These are phyloP conservation scores for Gentiana dahurica DNA, from an alignment of 257 asterid species.

Conservation along the genomic window DNA sequence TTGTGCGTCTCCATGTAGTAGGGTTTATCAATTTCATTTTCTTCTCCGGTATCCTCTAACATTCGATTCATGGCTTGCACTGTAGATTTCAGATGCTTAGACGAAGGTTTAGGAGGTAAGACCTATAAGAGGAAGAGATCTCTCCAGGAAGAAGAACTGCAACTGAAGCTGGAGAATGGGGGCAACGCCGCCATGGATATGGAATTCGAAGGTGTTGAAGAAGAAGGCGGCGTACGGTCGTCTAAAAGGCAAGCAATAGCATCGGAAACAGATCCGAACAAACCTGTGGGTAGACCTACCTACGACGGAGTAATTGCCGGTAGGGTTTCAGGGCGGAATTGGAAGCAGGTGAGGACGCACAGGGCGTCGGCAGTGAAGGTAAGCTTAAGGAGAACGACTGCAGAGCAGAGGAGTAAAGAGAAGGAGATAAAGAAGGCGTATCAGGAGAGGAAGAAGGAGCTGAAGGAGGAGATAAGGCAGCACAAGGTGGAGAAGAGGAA, in stretches of 20 bases:
- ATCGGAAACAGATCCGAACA: slow-evolving; percentile 50
- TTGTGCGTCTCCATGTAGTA: too few relatives aligned
- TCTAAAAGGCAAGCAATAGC: slow-evolving; percentile 60
- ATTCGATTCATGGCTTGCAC: slow-evolving; percentile 59
- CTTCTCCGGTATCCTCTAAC: not conserved
- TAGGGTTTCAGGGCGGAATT: slow-evolving; percentile 70
- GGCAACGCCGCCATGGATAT: slow-evolving; percentile 27
- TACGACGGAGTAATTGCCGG: slow-evolving; percentile 81
- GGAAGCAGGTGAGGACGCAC: slow-evolving; percentile 81
- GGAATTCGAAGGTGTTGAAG: slow-evolving; percentile 2
- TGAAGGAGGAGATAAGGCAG: slow-evolving; percentile 61
- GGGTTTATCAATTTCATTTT: too few relatives aligned
- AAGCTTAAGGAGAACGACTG: slow-evolving; percentile 38
- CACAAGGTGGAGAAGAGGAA: slow-evolving; percentile 64
- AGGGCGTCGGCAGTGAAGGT: slow-evolving; percentile 62
- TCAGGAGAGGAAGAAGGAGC: slow-evolving; percentile 19
- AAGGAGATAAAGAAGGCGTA: slow-evolving; percentile 66
- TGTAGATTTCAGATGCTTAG: slow-evolving; percentile 72
- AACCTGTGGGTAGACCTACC: slow-evolving; percentile 56
- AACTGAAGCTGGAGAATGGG: slow-evolving; percentile 14
- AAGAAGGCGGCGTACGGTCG: slow-evolving; percentile 12
- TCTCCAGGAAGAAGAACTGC: slow-evolving; percentile 30
- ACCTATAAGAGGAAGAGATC: slow-evolving; percentile 81
- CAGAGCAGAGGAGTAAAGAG: slow-evolving; percentile 52
- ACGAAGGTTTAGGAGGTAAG: slow-evolving; percentile 90